Base-by-base conservation (phyloP, 1,284 basidiomycete genomes). In the Malassezia obtusa region DNA sequence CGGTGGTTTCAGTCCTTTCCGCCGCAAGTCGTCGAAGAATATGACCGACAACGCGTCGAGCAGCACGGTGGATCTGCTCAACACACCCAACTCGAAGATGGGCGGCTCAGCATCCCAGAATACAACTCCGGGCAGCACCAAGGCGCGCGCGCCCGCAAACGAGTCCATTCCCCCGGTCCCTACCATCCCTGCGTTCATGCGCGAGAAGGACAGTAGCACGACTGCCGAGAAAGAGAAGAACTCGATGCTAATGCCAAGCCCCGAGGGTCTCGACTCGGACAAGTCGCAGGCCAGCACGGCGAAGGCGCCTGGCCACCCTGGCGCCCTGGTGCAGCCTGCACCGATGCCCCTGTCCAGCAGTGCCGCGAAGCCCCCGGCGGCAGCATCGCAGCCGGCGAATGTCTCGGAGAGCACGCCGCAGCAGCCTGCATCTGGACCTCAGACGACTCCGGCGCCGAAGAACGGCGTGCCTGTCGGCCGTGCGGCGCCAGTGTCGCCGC, bases 1-100 rank as follows among this genome's bases (percentile, higher is more conserved):
- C 31, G 45, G 45, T 24, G 25, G 30, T 4, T 54, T 49, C n/a
- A 35, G 19, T n/a, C 22, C 45, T n/a, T 52, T 52, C 21, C 35
- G 50, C 15, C 44, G 51, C 32, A 36, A 45, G 14, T 30, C 43
- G 3, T 17, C n/a, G 24, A 22, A 45, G 43, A 31, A 31, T 22
- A 14, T 30, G 5, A 15, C 26, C 1, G 43, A 15, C 19, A 24
- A 21, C 8, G 36, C 36, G 36, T 38, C 36, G 19, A n/a, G 19
- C 8, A 38, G 36, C 17, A 22, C 36, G 4, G 36, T 38, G 19
- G 36, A 38, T 9, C 21, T 38, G 21, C 36, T 24, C 21, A 38
- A 38, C 21, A 24, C 36, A 4, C 21, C 36, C 9, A 5, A 38
- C 12, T 35, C 33, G 15, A 35, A 35, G n/a, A 30, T 7, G 28